Base-by-base conservation (phyloP, 2,329 filamentous ascomycete species). In the Fusarium sterilihyphosum region DNA sequence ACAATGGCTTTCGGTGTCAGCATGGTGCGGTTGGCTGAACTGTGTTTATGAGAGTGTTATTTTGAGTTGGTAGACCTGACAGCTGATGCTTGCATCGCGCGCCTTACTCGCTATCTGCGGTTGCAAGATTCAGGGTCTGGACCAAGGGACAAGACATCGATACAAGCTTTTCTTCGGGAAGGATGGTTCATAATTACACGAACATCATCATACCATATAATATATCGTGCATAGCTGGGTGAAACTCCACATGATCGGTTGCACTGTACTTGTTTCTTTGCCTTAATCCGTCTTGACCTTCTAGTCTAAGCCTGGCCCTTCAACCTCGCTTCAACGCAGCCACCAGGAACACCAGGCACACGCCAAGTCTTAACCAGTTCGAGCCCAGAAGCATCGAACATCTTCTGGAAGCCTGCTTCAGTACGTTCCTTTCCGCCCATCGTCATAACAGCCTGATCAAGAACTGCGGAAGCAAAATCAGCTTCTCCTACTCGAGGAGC, bases 361-460 rank as follows among this genome's bases (percentile, higher is more conserved):
- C 74, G 65, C 78, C 78, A 79, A 6, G 77, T 73, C 43, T 70
- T 61, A 5, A 81, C 79, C 9, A 82, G 53, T 58, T 81, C 79
- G 14, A 82, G 73, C 8, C 79, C 79, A 8, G 79, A 77, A 8
- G 74, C 77, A 3, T 79, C 75, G 44, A 82, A 70, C 64, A 82
- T 75, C 40, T 75, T 77, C 17, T 67, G 41, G 52, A 82, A 82
- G 11, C 78, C 79, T 12, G 65, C 65, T 12, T 79, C 77, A 0
- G 78, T 82, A 8, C 78, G 75, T 49, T 82, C 80, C 47, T 82
- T 82, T n/a, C 81, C 80, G 2, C 77, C 80, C 75, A 82, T 82
- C 16, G 78, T 78, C 78, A 82, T 81, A 20, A 81, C 79, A 16
- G 77, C 78, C 41, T 81, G 78, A 61, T 82, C 80, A 20, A 81